Percentiles rank a stretch among this genome's conserved stretches.
Evolutionary conservation across 352 stramenopile genomes (phyloP).

Genomic region (Globisporangium yorkense): DNA sequence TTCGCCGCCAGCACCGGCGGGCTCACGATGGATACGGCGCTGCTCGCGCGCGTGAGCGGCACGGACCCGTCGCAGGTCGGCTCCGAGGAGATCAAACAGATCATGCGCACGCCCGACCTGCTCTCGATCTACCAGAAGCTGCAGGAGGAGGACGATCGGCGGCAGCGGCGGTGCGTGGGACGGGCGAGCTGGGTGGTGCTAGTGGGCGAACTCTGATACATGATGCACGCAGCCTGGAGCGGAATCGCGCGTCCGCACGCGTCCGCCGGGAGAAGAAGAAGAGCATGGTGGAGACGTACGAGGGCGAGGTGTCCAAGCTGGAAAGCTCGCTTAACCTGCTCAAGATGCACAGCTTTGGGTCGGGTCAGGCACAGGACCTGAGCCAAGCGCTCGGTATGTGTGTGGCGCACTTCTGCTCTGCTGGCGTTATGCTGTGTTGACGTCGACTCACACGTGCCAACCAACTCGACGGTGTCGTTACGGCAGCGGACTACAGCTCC

Average conservation of each 20-base stretch:
- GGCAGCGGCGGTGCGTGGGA: conserved; percentile 40
- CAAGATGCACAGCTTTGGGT: conserved; percentile 68
- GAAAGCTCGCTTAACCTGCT: conserved; percentile 80
- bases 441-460: neutral
- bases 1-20: conserved; percentile 79
- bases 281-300: conserved; percentile 84
- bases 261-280: conserved; percentile 87
- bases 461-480: too few relatives aligned
- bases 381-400: conserved; percentile 60
- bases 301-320: conserved; percentile 82
- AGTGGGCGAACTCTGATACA: too few relatives aligned
- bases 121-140: conserved; percentile 87
- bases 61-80: conserved; percentile 73
- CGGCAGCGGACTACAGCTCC: conserved; percentile 53
- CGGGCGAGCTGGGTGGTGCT: too few relatives aligned
- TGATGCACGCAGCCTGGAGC: conserved; percentile 30
- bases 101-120: conserved; percentile 79
- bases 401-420: neutral
- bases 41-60: conserved; percentile 74
- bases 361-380: conserved; percentile 57
- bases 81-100: conserved; percentile 84
- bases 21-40: conserved; percentile 68
- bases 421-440: neutral
- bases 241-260: conserved; percentile 73
- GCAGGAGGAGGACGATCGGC: conserved; percentile 78